A percentile compares a stretch with the other conserved stretches of the same genome.
Evolutionary conservation across 768 basidiomycete genomes (phyloP).

Genomic region (Mycena floridula): DNA sequence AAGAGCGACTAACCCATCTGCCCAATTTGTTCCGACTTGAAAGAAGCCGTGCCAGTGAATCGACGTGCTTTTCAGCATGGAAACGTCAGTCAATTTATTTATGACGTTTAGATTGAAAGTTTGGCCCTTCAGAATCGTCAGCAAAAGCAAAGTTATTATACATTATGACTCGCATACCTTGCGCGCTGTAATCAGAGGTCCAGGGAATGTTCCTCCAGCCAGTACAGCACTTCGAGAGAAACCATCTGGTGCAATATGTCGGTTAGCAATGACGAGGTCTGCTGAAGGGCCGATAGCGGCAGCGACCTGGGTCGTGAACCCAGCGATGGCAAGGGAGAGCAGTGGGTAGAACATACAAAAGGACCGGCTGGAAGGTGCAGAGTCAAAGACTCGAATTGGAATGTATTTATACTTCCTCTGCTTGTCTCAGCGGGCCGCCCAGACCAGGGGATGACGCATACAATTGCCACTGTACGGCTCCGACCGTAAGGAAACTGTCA

Average conservation of each 20-base stretch:
- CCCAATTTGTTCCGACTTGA: slow-evolving; percentile 13
- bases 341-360: too few species aligned
- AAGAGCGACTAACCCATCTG: slow-evolving; percentile 3
- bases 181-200: slow-evolving; percentile 30
- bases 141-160: background rate
- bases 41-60: slow-evolving; percentile 22
- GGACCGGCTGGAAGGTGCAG: too few species aligned
- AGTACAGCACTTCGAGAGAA: slow-evolving; percentile 18
- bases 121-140: slow-evolving; percentile 21
- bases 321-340: too few species aligned
- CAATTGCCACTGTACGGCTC: too few species aligned
- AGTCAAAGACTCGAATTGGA: too few species aligned
- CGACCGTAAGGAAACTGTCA: too few species aligned
- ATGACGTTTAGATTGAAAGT: slow-evolving; percentile 30
- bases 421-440: too few species aligned
- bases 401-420: too few species aligned
- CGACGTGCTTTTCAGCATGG: slow-evolving; percentile 30
- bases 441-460: too few species aligned
- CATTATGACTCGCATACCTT: slow-evolving; percentile 5
- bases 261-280: slow-evolving; percentile 18
- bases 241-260: slow-evolving; percentile 25
- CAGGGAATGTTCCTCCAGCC: slow-evolving; percentile 28
- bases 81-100: slow-evolving; percentile 27
- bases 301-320: too few species aligned
- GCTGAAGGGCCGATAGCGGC: slow-evolving; percentile 18